Conservation (phyloP, 1,284 basidiomycete genomes). For the Pseudozyma tsukubaensis region DNA sequence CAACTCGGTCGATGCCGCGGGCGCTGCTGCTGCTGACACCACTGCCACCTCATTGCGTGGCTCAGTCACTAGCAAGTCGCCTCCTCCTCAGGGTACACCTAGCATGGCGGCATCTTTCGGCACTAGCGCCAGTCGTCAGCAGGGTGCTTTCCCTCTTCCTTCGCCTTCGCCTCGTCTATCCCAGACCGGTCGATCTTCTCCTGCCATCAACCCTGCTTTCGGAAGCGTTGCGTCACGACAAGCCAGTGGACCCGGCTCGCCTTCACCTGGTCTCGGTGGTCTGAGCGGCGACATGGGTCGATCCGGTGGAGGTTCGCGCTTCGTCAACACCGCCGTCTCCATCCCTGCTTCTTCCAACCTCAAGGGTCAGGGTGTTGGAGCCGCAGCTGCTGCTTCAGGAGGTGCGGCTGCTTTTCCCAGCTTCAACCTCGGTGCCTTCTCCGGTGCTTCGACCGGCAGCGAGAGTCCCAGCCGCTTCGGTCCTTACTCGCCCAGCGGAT, state of each 20-base stretch:
- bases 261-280: conserved; percentile 34
- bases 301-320: conserved; percentile 40
- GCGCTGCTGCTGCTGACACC: conserved; percentile 18
- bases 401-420: conserved; percentile 36
- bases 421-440: conserved; percentile 51
- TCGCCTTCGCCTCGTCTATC: conserved; percentile 44
- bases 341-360: conserved; percentile 31
- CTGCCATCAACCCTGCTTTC: conserved; percentile 42
- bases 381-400: conserved; percentile 10
- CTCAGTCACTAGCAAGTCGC: conserved; percentile 64
- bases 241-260: conserved; percentile 42
- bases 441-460: conserved; percentile 31
- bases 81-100: conserved; percentile 69
- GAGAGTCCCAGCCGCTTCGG: conserved; percentile 54
- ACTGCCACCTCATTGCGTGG: conserved; percentile 22
- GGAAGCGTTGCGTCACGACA: conserved; percentile 35
- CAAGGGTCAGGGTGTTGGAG: conserved; percentile 18
- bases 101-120: conserved; percentile 43
- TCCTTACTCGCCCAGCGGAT: conserved; percentile 48
- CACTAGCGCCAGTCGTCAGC: conserved; percentile 35
- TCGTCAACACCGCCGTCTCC: conserved; percentile 48
- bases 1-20: conserved; percentile 54
- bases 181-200: conserved; percentile 43
- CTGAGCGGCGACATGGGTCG: conserved; percentile 35
- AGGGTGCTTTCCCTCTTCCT: conserved; percentile 37